Evolutionary conservation across 2,329 filamentous ascomycete species (phyloP).

Genomic region (Cladophialophora exuberans): DNA sequence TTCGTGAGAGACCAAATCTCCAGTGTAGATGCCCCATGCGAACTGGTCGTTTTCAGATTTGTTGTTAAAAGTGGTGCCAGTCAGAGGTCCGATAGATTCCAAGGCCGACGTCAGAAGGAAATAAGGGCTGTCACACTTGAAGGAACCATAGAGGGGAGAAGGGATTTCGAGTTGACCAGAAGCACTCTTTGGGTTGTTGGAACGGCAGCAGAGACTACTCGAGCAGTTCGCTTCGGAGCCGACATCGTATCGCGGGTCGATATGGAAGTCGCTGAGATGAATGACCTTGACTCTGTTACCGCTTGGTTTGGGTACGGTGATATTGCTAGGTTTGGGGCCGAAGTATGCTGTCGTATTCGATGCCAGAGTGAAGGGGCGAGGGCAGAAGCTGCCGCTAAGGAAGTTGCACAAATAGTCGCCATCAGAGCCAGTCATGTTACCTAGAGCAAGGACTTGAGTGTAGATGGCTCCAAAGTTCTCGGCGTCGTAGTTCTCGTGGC

Average conservation of each 20-base stretch:
- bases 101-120: conserved; percentile 60
- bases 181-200: conserved; percentile 41
- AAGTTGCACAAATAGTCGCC: conserved; percentile 61
- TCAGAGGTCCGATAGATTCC: conserved; percentile 59
- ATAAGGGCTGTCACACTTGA: conserved; percentile 62
- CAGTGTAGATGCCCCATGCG: conserved; percentile 61
- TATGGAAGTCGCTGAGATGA: conserved; percentile 60
- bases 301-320: conserved; percentile 50
- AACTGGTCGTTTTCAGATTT: conserved; percentile 44
- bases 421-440: conserved; percentile 58
- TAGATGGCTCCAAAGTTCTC: conserved; percentile 58
- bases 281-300: conserved; percentile 60
- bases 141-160: conserved; percentile 59
- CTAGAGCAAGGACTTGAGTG: conserved; percentile 60
- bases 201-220: conserved; percentile 56
- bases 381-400: conserved; percentile 54
- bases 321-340: conserved; percentile 57
- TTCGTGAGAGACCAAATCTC: conserved; percentile 61
- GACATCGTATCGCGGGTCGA: conserved; percentile 59
- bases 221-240: conserved; percentile 59
- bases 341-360: conserved; percentile 53
- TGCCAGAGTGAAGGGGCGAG: conserved; percentile 48
- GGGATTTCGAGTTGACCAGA: conserved; percentile 45
- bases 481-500: conserved; percentile 52
- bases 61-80: conserved; percentile 54